phyloP scores from a whole-genome alignment of 768 basidiomycete species.

The Holtermannia corniformis region DNA sequence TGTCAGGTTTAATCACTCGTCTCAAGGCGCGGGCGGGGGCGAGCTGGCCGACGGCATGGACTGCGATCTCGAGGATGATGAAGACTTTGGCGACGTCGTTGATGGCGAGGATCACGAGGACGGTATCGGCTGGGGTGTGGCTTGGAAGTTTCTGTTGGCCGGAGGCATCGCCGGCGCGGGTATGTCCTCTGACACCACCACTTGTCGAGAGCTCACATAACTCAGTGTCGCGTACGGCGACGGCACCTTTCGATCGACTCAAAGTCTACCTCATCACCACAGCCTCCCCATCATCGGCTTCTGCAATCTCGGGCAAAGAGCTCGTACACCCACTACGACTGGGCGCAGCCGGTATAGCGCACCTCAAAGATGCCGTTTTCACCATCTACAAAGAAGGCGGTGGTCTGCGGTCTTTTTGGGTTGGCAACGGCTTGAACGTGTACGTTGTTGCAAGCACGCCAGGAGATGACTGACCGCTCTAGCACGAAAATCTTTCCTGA shows the following conservation, averaged over 20 bases:
- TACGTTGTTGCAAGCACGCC: not conserved
- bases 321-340: slow-evolving; percentile 15
- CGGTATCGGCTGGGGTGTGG: slow-evolving; percentile 57
- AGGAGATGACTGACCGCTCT: not conserved
- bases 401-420: slow-evolving; percentile 78
- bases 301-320: slow-evolving; percentile 8
- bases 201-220: not conserved
- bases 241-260: slow-evolving; percentile 92
- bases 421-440: slow-evolving; percentile 82
- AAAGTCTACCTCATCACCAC: slow-evolving; percentile 90
- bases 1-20: slow-evolving; percentile 3
- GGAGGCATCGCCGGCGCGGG: slow-evolving; percentile 92
- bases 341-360: slow-evolving; percentile 31
- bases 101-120: slow-evolving; percentile 28
- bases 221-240: slow-evolving; percentile 86
- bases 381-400: slow-evolving; percentile 86
- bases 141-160: slow-evolving; percentile 81
- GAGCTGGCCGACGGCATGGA: not conserved
- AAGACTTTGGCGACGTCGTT: slow-evolving; percentile 22
- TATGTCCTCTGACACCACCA: slow-evolving; percentile 41
- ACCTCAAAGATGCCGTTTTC: slow-evolving; percentile 61
- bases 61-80: slow-evolving; percentile 5
- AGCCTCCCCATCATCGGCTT: not conserved
- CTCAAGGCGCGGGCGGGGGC: not conserved
- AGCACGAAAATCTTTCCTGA: slow-evolving; percentile 45